Conservation (phyloP, 345 rosid genomes). For the Crucihimalaya himalaica region DNA sequence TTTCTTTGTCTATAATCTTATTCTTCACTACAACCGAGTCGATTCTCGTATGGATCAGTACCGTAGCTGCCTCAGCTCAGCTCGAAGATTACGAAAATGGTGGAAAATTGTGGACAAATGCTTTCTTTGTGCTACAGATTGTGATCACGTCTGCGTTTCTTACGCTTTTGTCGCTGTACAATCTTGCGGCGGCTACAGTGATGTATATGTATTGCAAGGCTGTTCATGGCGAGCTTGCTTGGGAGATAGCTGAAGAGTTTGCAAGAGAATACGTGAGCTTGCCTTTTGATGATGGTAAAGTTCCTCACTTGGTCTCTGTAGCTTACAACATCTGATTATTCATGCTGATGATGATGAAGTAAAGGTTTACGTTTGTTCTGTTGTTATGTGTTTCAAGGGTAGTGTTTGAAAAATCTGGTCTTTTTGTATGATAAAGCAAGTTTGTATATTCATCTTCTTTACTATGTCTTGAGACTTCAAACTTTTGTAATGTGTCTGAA, state of each 20-base stretch:
- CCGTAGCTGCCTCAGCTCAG: slow-evolving; percentile 4
- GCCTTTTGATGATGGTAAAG: slow-evolving; percentile 78
- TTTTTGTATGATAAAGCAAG: slow-evolving; percentile 29
- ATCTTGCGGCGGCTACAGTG: slow-evolving; percentile 56
- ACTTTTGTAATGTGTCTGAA: slow-evolving; percentile 12
- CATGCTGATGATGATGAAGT: neutral
- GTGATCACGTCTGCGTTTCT: slow-evolving; percentile 48
- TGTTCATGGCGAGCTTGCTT: slow-evolving; percentile 64
- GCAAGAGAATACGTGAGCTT: slow-evolving; percentile 60
- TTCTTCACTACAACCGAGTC: slow-evolving; percentile 37
- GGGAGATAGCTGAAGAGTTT: slow-evolving; percentile 75
- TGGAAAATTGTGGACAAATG: slow-evolving; percentile 43
- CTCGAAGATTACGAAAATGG: slow-evolving; percentile 18
- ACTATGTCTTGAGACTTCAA: slow-evolving; percentile 11
- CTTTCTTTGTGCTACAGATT: slow-evolving; percentile 49
- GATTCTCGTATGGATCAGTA: slow-evolving; percentile 37
- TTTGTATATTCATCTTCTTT: slow-evolving; percentile 12
- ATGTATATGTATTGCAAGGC: slow-evolving; percentile 75
- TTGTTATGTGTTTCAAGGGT: neutral
- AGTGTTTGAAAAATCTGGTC: neutral
- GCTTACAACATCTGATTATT: slow-evolving; percentile 33
- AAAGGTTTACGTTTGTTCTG: neutral
- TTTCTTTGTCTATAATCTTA: slow-evolving; percentile 44
- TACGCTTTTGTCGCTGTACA: slow-evolving; percentile 42
- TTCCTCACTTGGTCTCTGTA: slow-evolving; percentile 61